phyloP scores from a whole-genome alignment of 352 stramenopile species.

The Aphanomyces astaci region DNA sequence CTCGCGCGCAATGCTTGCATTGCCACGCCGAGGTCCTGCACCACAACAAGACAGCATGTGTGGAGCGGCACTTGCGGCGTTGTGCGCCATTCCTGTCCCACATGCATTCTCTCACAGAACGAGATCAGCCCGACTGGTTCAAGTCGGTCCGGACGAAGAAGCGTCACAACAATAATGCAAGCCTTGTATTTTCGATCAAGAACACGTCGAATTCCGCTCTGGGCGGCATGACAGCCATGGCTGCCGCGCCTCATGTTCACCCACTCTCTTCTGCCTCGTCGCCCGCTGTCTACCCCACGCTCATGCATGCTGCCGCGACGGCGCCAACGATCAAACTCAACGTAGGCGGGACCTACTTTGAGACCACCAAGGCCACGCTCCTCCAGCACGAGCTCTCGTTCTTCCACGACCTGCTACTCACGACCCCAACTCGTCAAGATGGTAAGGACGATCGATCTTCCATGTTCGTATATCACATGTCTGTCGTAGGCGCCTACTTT shows the following conservation, averaged over 20 bases:
- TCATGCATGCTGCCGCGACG: neutral
- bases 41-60: slow-evolving; percentile 23
- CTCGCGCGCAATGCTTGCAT: slow-evolving; percentile 12
- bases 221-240: neutral
- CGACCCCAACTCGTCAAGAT: neutral
- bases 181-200: slow-evolving; percentile 5
- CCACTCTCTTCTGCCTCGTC: neutral
- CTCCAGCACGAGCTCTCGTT: slow-evolving; percentile 20
- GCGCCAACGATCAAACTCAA: slow-evolving; percentile 14
- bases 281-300: neutral
- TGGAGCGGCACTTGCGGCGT: slow-evolving; percentile 17
- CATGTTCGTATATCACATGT: neutral
- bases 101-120: neutral
- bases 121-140: slow-evolving; percentile 19
- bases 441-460: neutral
- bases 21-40: slow-evolving; percentile 15
- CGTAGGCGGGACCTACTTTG: slow-evolving; percentile 16
- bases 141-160: neutral
- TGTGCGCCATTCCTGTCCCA: slow-evolving; percentile 10
- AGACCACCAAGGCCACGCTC: slow-evolving; percentile 16
- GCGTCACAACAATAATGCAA: neutral
- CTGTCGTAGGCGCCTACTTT: slow-evolving; percentile 16
- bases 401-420: slow-evolving; percentile 13
- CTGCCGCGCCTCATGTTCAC: neutral
- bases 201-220: neutral